Percentiles rank a stretch among this genome's conserved stretches.
phyloP scores from a whole-genome alignment of 805 yeast genomes.

The Brettanomyces anomalus region DNA sequence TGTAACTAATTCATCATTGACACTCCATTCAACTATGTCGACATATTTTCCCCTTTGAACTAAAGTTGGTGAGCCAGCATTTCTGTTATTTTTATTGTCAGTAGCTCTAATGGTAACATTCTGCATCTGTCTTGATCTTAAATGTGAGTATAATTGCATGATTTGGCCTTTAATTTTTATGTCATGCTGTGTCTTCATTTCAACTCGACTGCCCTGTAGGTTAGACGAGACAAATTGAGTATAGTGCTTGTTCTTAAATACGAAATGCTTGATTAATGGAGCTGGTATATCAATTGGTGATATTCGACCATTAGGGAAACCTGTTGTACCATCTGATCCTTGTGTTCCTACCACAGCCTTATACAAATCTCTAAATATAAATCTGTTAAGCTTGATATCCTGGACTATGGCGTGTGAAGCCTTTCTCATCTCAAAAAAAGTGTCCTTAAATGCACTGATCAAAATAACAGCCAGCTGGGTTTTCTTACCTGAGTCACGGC shows the following conservation, averaged over 20 bases:
- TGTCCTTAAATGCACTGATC: slow-evolving; percentile 64
- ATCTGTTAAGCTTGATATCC: slow-evolving; percentile 29
- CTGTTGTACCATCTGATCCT: slow-evolving; percentile 20
- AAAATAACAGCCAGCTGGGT: slow-evolving; percentile 33
- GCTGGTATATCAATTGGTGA: slow-evolving; percentile 46
- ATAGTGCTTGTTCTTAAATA: slow-evolving; percentile 56
- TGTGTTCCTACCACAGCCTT: slow-evolving; percentile 22
- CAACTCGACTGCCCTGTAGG: slow-evolving; percentile 12
- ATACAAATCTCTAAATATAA: slow-evolving; percentile 22
- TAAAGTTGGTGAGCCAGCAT: not conserved
- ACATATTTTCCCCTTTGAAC: slow-evolving; percentile 17
- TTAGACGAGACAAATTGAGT: slow-evolving; percentile 47
- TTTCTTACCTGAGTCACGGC: slow-evolving; percentile 10
- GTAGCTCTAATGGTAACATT: slow-evolving; percentile 1
- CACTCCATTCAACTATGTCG: slow-evolving; percentile 18
- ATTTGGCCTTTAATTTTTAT: slow-evolving; percentile 14
- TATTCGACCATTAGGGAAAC: slow-evolving; percentile 28
- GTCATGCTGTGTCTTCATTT: slow-evolving; percentile 10
- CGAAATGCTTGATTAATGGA: slow-evolving; percentile 62
- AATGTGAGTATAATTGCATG: slow-evolving; percentile 19
- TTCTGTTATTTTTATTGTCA: not conserved
- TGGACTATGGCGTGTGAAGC: slow-evolving; percentile 45
- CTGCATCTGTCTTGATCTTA: slow-evolving; percentile 17
- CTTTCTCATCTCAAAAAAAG: slow-evolving; percentile 67
- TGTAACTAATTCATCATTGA: slow-evolving; percentile 14